Evolutionary conservation across 768 basidiomycete genomes (phyloP), one percentile per base, ranked within the genome.

Genomic region (Agrocybe praecox): DNA sequence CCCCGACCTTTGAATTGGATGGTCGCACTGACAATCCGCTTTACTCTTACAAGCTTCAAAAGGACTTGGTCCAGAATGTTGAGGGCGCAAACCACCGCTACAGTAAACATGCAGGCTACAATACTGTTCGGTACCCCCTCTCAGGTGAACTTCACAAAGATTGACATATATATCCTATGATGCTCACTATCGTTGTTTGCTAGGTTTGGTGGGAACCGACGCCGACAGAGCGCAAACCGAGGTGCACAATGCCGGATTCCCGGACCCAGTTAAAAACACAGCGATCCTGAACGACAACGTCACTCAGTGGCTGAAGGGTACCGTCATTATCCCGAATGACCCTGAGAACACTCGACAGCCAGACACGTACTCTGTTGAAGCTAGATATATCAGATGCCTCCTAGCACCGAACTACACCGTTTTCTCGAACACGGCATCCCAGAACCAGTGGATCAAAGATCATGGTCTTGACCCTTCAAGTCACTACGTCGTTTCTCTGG

Each of bases 401-500:
- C 23, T 48, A 6, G 46, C 46, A 29, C 46, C 46, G 23, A 48
- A 48, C 46, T 48, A 48, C 23, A 48, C 46, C 14, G 46, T 48
- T n/a, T 48, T 48, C 23, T 48, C 46, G 9, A 48, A 48, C 14
- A 48, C 46, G 19, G 22, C 23, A 17, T 48, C 46, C 21, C 46
- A 48, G 46, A 48, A 48, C 46, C 23, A 21, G 22, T 48, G 46
- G 46, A 48, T 48, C 22, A 48, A 48, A n/a, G 22, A 48, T 6
- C 22, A 23, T 12, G 46, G 46, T 7, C 46, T 24, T 3, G 29
- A 23, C 24, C 46, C 46, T 10, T 23, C 22, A 10, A 48, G 46
- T 48, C 46, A 48, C 24, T 48, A 48, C 23, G 46, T 48, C 11
- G 46, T 48, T 29, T 48, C 46, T n/a, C 23, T 48, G 21, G 46